A percentile compares a stretch with the other conserved stretches of the same genome.
phyloP scores from a whole-genome alignment of 805 yeast genomes.

The Ogataea ramenticola region DNA sequence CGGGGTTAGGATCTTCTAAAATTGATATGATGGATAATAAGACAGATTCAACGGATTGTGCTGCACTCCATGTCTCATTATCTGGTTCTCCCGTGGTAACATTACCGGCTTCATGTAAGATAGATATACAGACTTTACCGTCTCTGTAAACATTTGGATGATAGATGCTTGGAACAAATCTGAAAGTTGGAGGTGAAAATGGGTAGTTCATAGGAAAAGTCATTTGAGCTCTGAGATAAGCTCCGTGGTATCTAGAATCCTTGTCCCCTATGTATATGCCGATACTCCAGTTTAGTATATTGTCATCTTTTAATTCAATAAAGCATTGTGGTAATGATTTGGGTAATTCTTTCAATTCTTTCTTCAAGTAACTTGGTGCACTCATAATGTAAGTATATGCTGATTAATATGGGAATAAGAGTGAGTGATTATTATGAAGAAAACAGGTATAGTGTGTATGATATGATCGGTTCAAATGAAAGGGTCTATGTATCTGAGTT shows the following conservation, averaged over 20 bases:
- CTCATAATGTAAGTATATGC: slow-evolving; percentile 9
- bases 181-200: slow-evolving; percentile 83
- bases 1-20: slow-evolving; percentile 87
- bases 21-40: slow-evolving; percentile 84
- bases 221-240: slow-evolving; percentile 92
- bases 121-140: slow-evolving; percentile 88
- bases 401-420: not conserved
- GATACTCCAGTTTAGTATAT: slow-evolving; percentile 65
- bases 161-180: slow-evolving; percentile 88
- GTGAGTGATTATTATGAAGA: not conserved
- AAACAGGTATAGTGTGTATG: not conserved
- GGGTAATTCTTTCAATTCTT: slow-evolving; percentile 24
- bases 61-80: slow-evolving; percentile 91
- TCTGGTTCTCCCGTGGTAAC: slow-evolving; percentile 87
- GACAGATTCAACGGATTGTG: slow-evolving; percentile 87
- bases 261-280: slow-evolving; percentile 89
- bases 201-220: slow-evolving; percentile 89
- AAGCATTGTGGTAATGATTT: slow-evolving; percentile 26
- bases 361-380: slow-evolving; percentile 27
- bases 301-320: slow-evolving; percentile 41
- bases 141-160: slow-evolving; percentile 95
- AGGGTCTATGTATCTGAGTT: too few relatives aligned
- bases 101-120: slow-evolving; percentile 87
- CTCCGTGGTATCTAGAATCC: slow-evolving; percentile 90
- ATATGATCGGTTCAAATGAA: too few relatives aligned